A percentile compares a stretch with the other conserved stretches of the same genome.
Conservation (phyloP, 2,329 filamentous ascomycete genomes). For the Neofusicoccum kwambonambiense region DNA sequence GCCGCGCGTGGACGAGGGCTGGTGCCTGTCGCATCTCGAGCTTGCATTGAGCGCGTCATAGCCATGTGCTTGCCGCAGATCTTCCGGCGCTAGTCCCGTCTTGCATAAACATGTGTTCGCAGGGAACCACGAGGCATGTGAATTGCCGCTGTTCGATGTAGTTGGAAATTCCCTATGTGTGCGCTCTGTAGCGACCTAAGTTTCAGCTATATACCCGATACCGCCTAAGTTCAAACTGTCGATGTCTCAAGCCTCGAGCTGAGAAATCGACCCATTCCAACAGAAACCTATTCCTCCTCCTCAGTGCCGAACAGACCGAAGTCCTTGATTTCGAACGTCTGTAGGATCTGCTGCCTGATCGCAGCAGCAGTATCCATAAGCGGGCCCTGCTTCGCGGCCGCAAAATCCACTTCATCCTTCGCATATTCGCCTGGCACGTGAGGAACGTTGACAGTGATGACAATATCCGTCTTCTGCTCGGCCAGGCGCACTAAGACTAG, state of each 20-base stretch:
- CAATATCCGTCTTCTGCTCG: constrained; percentile 69
- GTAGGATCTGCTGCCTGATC: constrained; percentile 69
- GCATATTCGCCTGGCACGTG: constrained; percentile 74
- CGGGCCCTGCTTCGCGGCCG: constrained; percentile 64
- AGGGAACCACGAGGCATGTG: no score
- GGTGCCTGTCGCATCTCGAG: neutral
- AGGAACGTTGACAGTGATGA: constrained; percentile 86
- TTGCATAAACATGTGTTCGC: no score
- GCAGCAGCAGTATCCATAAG: constrained; percentile 62
- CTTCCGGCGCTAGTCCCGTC: constrained; percentile 5
- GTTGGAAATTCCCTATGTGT: no score
- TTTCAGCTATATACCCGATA: no score
- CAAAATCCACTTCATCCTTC: constrained; percentile 68
- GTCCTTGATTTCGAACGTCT: constrained; percentile 74
- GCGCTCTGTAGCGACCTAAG: no score
- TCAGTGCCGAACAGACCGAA: constrained; percentile 67
- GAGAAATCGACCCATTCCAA: no score
- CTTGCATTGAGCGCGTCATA: constrained; percentile 10
- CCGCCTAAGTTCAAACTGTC: no score
- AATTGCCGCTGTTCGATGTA: no score
- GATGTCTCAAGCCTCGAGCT: no score
- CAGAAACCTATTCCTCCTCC: neutral
- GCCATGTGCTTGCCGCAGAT: neutral
- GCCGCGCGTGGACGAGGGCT: neutral
- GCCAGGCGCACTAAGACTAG: constrained; percentile 75